Conservation (phyloP, 352 stramenopile species). For the Phytophthora kernoviae region DNA sequence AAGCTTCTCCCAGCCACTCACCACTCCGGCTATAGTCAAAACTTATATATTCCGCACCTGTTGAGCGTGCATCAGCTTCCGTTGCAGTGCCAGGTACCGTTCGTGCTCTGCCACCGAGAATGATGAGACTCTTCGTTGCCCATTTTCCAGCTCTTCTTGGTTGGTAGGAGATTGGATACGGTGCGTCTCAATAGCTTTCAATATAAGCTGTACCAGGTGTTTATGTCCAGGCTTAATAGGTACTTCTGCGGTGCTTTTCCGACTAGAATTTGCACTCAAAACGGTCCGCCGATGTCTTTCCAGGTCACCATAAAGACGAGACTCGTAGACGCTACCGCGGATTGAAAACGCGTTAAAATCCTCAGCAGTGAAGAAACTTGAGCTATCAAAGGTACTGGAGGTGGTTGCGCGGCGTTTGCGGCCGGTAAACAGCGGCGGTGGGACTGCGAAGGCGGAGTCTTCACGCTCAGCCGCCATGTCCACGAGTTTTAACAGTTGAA, state of each 20-base stretch:
- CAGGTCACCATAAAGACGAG: slow-evolving; percentile 30
- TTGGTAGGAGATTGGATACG: slow-evolving; percentile 18
- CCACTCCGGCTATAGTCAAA: slow-evolving; percentile 26
- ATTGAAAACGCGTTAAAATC: slow-evolving; percentile 47
- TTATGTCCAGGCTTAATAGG: slow-evolving; percentile 16
- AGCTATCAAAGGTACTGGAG: neutral
- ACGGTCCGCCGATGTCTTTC: slow-evolving; percentile 28
- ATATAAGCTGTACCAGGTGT: slow-evolving; percentile 42
- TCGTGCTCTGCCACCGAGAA: slow-evolving; percentile 58
- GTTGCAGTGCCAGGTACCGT: slow-evolving; percentile 50
- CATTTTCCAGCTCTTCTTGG: slow-evolving; percentile 38
- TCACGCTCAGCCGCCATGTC: neutral
- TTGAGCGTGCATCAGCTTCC: slow-evolving; percentile 46
- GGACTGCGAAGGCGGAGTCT: slow-evolving; percentile 47
- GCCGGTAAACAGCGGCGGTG: slow-evolving; percentile 41
- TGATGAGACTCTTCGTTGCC: slow-evolving; percentile 46
- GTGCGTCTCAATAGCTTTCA: slow-evolving; percentile 25
- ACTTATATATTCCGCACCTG: slow-evolving; percentile 35
- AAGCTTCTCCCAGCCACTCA: slow-evolving; percentile 5
- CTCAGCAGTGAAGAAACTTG: slow-evolving; percentile 40
- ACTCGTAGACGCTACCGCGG: slow-evolving; percentile 25
- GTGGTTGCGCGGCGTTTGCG: slow-evolving; percentile 43
- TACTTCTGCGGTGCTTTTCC: neutral
- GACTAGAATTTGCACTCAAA: slow-evolving; percentile 1
- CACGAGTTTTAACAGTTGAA: neutral